Base-by-base conservation (phyloP, 108 stramenopile species). In the Skeletonema potamos region DNA sequence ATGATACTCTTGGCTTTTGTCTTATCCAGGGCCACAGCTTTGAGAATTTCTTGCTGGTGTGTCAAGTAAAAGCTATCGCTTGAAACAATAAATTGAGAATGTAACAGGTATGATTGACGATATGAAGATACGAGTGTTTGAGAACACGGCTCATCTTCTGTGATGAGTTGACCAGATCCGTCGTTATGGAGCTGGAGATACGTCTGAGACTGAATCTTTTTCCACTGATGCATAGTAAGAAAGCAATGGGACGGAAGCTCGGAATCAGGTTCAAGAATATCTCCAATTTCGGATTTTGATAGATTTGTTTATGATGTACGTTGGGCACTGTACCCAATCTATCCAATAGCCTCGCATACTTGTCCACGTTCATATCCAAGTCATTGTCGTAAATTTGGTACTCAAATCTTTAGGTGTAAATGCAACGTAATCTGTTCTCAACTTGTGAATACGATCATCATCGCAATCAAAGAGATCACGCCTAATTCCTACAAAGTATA, bases 401-500 rank as follows among this genome's bases (percentile, higher is more conserved):
- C 29, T 73, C 43, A 64, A 28, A 11, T 58, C 43, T 24, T 18
- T 55, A 64, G 36, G n/a, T 26, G 24, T 46, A 11, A 64, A 64
- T 15, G 63, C 63, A 10, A 64, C 39, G 44, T 44, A 46, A 0
- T 48, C 15, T 30, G 24, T 10, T 17, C 24, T 22, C 0, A 59
- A 20, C 36, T 37, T 37, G 6, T 37, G 10, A 41, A 0, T 13
- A 41, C 39, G 13, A n/a, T n/a, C 37, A 22, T 64, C 64, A 41
- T 57, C 17, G 27, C 33, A 32, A 17, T 28, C 54, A 2, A 67
- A 44, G 12, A 76, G 46, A 66, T 81, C 80, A 13, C 37, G 62
- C 7, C 76, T 29, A 8, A 77, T 34, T 29, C 76, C 76, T 8
- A 73, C 66, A 60, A 73, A 44, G 44, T 67, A 77, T 8, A 77